Base-by-base conservation (phyloP, 768 basidiomycete species). In the Hypsizygus marmoreus region DNA sequence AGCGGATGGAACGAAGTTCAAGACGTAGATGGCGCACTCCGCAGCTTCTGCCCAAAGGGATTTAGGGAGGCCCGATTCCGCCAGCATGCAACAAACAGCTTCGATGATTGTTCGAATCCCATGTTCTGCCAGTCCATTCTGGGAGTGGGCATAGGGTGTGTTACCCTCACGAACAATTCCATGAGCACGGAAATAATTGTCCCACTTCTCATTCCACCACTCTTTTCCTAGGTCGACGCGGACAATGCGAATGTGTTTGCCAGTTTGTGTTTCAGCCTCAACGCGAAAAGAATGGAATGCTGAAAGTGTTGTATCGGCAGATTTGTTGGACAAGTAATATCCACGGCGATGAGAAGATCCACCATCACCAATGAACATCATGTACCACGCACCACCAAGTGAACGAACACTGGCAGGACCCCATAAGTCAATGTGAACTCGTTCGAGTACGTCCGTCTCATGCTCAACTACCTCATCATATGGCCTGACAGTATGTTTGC, bases 121-220 rank as follows among this genome's bases (percentile, higher is more conserved):
- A 1, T 48, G 49, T 36, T 69, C 60, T 0, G 57, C 60, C 1
- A 64, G 40, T 0, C 66, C 61, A 22, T 68, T 68, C 28, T 63
- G 63, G 2, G 56, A 20, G 3, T 62, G 61, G 0, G 59, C 56
- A 32, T 66, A 43, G 1, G 59, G 62, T 0, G 51, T 51, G 12
- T 54, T 65, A 4, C 46, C 43, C 32, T 65, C 51, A 11, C 24
- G 19, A 23, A 32, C 16, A 10, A 65, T 64, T 1, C 68, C 64
- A 12, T 58, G 36, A 10, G 40, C 28, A 2, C 7, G 13, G 13
- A 56, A 50, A 29, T 52, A 57, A 1, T 12, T 30, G 7, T 54
- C 29, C 33, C 63, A 65, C 8, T 59, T 32, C 0, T 49, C 20
- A 38, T 54, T 58, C 5, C 56, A 43, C 25, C 56, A 67, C 50